Evolutionary conservation across 257 asterid species (phyloP).

Genomic region (Przewalskia tangutica): DNA sequence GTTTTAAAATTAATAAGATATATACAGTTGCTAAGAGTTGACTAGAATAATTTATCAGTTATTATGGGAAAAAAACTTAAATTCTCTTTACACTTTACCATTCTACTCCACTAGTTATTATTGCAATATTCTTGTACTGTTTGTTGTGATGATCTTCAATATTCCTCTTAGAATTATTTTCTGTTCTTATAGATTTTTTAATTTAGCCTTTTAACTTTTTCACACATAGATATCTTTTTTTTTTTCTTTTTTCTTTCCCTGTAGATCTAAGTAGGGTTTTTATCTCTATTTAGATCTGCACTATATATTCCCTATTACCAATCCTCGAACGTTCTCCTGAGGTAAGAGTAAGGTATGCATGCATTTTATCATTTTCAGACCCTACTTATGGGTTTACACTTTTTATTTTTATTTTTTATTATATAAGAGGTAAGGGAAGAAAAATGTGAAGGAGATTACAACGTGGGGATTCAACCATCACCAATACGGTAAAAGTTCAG

Average conservation of each 20-base stretch:
- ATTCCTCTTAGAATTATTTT: neutral
- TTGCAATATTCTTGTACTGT: neutral
- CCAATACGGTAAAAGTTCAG: no score
- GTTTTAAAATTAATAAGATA: neutral
- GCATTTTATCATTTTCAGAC: no score
- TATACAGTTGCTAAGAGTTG: constrained; percentile 18
- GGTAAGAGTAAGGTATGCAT: no score
- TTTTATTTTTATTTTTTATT: no score
- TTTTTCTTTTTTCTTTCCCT: neutral
- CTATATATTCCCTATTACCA: neutral
- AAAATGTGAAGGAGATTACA: no score
- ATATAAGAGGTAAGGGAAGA: no score
- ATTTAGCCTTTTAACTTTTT: neutral
- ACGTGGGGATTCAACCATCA: no score
- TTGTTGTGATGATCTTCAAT: neutral
- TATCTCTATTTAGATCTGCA: neutral
- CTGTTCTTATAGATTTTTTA: neutral
- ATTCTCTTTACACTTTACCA: neutral
- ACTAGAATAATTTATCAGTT: constrained; percentile 17
- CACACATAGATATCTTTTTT: neutral
- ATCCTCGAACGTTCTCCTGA: neutral
- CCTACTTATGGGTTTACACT: no score
- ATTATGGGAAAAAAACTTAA: neutral
- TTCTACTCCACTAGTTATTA: neutral
- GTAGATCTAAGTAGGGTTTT: neutral